phyloP scores from a whole-genome alignment of 1,284 basidiomycete genomes.

The Rhodofomes roseus region DNA sequence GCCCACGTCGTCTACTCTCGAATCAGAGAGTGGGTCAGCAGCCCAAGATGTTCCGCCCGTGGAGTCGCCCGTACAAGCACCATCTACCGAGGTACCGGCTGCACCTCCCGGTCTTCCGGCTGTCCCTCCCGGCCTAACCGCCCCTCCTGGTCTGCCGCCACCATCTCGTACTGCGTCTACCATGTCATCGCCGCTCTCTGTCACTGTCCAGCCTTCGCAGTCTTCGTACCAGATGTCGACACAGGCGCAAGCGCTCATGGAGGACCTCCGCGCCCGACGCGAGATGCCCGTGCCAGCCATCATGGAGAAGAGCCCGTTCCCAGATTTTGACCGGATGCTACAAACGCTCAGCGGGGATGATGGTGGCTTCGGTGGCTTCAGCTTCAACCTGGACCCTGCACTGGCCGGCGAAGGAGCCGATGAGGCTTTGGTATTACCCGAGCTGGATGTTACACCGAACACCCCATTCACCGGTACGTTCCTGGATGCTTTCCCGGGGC shows the following conservation, averaged over 20 bases:
- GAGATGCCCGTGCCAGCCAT: constrained; percentile 50
- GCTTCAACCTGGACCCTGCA: constrained; percentile 78
- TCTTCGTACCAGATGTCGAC: constrained; percentile 84
- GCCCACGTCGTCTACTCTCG: constrained; percentile 43
- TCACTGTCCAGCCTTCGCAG: constrained; percentile 51
- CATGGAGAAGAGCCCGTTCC: constrained; percentile 69
- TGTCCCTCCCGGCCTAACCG: constrained; percentile 54
- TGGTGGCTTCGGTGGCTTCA: constrained; percentile 61
- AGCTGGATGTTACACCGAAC: constrained; percentile 50
- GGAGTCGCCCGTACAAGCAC: constrained; percentile 43
- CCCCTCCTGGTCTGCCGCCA: constrained; percentile 62
- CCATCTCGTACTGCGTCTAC: constrained; percentile 47
- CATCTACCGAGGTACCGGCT: constrained; percentile 35
- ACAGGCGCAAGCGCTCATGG: constrained; percentile 78
- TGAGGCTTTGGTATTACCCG: constrained; percentile 40
- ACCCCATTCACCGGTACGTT: constrained; percentile 58
- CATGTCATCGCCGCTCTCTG: constrained; percentile 51
- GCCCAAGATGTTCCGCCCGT: constrained; percentile 33
- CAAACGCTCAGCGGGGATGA: constrained; percentile 61
- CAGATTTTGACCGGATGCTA: constrained; percentile 82
- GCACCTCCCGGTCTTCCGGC: constrained; percentile 41
- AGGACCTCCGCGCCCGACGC: constrained; percentile 77
- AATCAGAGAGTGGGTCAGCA: constrained; percentile 33
- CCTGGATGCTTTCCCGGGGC: constrained; percentile 61
- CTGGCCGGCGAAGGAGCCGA: constrained; percentile 51